phyloP scores from a whole-genome alignment of 2,329 filamentous ascomycete genomes.

The Fusarium multiceps region DNA sequence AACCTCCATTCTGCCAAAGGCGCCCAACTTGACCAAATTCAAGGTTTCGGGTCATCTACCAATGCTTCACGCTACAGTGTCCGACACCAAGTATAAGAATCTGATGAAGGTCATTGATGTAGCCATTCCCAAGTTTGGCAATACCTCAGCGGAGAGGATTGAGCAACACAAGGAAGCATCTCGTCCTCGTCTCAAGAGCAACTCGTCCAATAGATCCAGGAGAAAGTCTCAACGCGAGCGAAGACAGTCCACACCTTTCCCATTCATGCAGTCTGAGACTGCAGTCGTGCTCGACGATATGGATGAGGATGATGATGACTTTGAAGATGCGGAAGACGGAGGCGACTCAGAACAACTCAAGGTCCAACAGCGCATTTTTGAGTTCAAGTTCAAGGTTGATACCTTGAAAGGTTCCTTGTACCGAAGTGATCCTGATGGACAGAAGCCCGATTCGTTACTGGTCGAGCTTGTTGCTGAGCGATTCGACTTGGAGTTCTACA shows the following conservation, averaged over 20 bases:
- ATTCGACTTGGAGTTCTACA: slow-evolving; percentile 88
- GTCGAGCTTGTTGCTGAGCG: slow-evolving; percentile 92
- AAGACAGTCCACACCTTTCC: slow-evolving; percentile 76
- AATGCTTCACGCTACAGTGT: slow-evolving; percentile 89
- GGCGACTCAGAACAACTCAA: slow-evolving; percentile 69
- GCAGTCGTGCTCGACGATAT: slow-evolving; percentile 85
- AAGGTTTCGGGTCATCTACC: slow-evolving; percentile 92
- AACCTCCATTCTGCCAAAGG: slow-evolving; percentile 95
- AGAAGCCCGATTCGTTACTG: slow-evolving; percentile 80
- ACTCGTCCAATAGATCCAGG: slow-evolving; percentile 58
- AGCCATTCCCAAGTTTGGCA: slow-evolving; percentile 84
- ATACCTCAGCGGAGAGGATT: slow-evolving; percentile 49
- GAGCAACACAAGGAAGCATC: slow-evolving; percentile 43
- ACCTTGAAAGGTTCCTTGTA: slow-evolving; percentile 93
- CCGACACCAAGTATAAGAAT: slow-evolving; percentile 96
- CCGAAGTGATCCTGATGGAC: slow-evolving; percentile 81
- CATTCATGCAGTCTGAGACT: slow-evolving; percentile 76
- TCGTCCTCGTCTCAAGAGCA: slow-evolving; percentile 60
- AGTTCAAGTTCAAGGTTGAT: slow-evolving; percentile 97
- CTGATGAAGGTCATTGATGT: slow-evolving; percentile 97
- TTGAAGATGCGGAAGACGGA: slow-evolving; percentile 74
- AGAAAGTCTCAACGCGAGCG: slow-evolving; percentile 60
- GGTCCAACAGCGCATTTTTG: slow-evolving; percentile 89
- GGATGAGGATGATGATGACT: slow-evolving; percentile 73
- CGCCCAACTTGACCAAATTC: slow-evolving; percentile 90